phyloP scores from a whole-genome alignment of 1,284 basidiomycete species.

The Cutaneotrichosporon cutaneum region DNA sequence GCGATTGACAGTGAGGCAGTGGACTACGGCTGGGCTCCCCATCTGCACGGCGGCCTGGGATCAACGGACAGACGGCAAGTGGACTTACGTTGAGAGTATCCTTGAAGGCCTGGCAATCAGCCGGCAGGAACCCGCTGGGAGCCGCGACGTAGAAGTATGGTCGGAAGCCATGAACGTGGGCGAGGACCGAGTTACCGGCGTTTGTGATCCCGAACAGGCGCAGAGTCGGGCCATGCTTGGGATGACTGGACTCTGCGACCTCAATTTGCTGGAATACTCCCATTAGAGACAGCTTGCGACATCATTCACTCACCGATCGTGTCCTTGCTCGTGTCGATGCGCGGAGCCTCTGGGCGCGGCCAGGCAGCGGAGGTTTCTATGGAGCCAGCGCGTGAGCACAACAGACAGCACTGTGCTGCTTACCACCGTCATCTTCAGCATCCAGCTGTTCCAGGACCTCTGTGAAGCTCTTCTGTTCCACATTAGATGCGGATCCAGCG shows the following conservation, averaged over 20 bases:
- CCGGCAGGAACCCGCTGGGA: constrained; percentile 72
- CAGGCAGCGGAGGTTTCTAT: constrained; percentile 63
- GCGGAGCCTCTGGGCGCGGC: constrained; percentile 66
- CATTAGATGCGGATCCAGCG: constrained; percentile 8
- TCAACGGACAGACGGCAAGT: background rate
- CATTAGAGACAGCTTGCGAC: background rate
- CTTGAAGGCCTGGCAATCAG: constrained; percentile 66
- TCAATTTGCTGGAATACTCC: constrained; percentile 87
- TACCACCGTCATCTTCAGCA: constrained; percentile 60
- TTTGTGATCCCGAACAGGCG: constrained; percentile 86
- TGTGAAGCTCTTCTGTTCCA: constrained; percentile 62
- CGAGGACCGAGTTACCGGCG: constrained; percentile 82
- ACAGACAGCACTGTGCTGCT: background rate
- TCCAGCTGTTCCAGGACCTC: constrained; percentile 74
- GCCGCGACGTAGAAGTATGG: constrained; percentile 89
- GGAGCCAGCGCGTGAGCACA: constrained; percentile 26
- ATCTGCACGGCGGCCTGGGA: constrained; percentile 35
- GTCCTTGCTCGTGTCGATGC: constrained; percentile 63
- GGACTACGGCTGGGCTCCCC: constrained; percentile 56
- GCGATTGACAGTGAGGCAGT: constrained; percentile 65
- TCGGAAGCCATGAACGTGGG: constrained; percentile 72
- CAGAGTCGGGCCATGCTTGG: constrained; percentile 59
- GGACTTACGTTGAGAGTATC: constrained; percentile 72
- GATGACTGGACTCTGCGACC: constrained; percentile 69
- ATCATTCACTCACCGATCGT: constrained; percentile 58